Evolutionary conservation across 345 rosid genomes (phyloP), one percentile per base, ranked within the genome.

Genomic region (Draba incana): DNA sequence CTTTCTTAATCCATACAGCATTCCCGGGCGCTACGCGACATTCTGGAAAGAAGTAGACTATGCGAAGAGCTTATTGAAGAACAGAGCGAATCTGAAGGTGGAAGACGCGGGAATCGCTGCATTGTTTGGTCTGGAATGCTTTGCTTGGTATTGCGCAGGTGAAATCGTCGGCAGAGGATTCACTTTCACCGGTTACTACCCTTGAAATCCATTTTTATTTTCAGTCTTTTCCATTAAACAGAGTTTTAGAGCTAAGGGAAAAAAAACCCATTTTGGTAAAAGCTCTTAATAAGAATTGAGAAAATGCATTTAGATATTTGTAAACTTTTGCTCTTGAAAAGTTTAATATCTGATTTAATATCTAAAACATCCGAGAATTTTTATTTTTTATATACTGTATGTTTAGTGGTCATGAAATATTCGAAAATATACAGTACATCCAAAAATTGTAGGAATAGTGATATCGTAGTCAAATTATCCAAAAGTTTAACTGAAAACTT

Each of bases 141-240:
- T 82, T 51, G 86, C 85, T 3, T 88, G 88, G 86, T 86, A 8
- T 49, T 82, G 92, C 59, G 82, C 82, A 1, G 92, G 92, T 67
- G 88, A 88, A 78, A 78, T 86, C 41, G 74, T 80, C 3, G 96
- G 86, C 25, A 76, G 90, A 52, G 90, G 88, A 69, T 84, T 86
- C 77, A 86, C 88, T 11, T 41, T 88, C 84, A 74, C 89, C 2
- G 88, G 92, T 28, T 86, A 86, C 81, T 77, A 77, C 25, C 78
- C 77, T 64, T 84, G 71, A 83, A 54, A 20, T 28, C 57, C 37
- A 33, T 16, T 38, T 57, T 23, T 10, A 14, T 58, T 11, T 39
- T 38, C 9, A 48, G 30, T 47, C 6, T 57, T 46, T 57, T 25
- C 38, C 10, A 10, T 27, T 31, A 38, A 58, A 47, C 65, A 48